Evolutionary conservation across 1,284 basidiomycete genomes (phyloP).

Genomic region (Stereum hirsutum): DNA sequence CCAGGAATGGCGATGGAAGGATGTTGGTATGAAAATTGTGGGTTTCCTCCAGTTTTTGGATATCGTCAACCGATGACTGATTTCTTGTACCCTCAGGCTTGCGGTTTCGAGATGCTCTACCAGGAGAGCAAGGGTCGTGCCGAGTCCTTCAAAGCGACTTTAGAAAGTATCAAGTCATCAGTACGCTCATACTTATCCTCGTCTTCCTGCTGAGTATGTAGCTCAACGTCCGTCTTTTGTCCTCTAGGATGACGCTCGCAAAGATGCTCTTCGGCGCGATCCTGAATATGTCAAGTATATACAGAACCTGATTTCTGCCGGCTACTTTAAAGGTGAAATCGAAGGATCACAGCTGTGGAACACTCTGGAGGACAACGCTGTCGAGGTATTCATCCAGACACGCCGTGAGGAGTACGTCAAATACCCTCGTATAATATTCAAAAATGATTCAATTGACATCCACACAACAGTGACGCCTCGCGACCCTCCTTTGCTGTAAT

Average conservation of each 20-base stretch:
- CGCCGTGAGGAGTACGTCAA: constrained; percentile 55
- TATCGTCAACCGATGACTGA: background rate
- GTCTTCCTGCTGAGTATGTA: background rate
- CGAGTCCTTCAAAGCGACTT: constrained; percentile 24
- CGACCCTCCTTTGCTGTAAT: constrained; percentile 67
- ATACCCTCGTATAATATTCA: background rate
- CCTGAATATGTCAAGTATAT: constrained; percentile 64
- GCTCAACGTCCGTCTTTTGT: background rate
- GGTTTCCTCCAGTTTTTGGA: constrained; percentile 13
- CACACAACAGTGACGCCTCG: constrained; percentile 37
- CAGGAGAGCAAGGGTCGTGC: constrained; percentile 61
- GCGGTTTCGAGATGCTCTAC: constrained; percentile 93
- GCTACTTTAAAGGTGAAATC: constrained; percentile 72
- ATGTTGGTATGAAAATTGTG: constrained; percentile 88
- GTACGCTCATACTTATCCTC: constrained; percentile 26
- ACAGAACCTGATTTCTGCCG: constrained; percentile 45
- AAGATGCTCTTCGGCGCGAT: constrained; percentile 56
- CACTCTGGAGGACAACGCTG: constrained; percentile 62
- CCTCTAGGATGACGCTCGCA: constrained; percentile 45
- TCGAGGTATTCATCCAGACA: constrained; percentile 52
- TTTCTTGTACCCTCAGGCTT: constrained; percentile 42
- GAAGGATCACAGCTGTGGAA: constrained; percentile 75
- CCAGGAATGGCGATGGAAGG: constrained; percentile 64
- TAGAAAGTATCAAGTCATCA: constrained; percentile 32
- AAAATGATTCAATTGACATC: background rate